A percentile compares a stretch with the other conserved stretches of the same genome.
Conservation (phyloP, 345 rosid genomes). For the Salix koriyanagi region DNA sequence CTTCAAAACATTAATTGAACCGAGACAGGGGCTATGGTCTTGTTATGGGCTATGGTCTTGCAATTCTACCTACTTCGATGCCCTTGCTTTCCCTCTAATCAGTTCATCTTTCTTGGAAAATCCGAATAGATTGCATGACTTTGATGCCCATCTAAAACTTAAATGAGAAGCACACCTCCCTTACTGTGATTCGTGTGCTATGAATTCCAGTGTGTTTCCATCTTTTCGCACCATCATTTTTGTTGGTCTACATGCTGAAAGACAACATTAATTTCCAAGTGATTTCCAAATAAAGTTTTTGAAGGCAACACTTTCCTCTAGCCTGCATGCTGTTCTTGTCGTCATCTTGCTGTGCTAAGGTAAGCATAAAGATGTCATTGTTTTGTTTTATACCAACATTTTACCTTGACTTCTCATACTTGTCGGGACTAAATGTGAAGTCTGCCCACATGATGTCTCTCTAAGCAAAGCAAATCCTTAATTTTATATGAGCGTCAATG, state of each 20-base stretch:
- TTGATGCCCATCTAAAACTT: not conserved
- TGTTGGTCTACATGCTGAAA: not conserved
- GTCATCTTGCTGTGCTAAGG: not conserved
- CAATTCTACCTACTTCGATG: not conserved
- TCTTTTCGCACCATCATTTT: not conserved
- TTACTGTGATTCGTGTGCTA: not conserved
- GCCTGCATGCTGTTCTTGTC: not conserved
- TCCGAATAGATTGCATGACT: not conserved
- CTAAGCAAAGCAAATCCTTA: not conserved
- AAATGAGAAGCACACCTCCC: not conserved
- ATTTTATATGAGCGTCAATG: not conserved
- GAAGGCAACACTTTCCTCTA: not conserved
- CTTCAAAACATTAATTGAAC: not conserved
- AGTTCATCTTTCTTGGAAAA: not conserved
- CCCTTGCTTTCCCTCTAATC: not conserved
- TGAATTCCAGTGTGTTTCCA: not conserved
- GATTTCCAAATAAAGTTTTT: not conserved
- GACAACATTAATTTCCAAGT: not conserved
- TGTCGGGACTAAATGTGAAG: not conserved
- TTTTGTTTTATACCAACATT: not conserved
- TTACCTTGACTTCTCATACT: not conserved
- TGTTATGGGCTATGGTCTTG: not conserved
- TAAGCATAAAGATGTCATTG: not conserved
- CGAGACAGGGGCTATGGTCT: not conserved
- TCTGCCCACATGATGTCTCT: not conserved